Percentiles rank a stretch among this genome's conserved stretches.
Conservation (phyloP, 371 early-diverging fungal genomes). For the Chytridiales sp. region DNA sequence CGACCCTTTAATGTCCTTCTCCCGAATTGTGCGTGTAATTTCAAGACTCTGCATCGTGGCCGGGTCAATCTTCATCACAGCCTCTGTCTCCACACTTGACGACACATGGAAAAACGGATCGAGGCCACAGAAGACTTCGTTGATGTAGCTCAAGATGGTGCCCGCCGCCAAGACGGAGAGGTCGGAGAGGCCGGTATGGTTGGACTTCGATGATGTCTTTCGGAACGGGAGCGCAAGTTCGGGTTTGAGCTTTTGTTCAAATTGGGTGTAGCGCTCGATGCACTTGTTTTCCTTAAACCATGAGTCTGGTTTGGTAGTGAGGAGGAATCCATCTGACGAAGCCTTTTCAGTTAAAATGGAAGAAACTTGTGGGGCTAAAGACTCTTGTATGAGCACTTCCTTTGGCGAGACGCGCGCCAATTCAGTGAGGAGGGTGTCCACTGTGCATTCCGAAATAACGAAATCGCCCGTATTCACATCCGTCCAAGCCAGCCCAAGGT, state of each 20-base stretch:
- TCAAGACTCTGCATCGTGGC: slow-evolving; percentile 54
- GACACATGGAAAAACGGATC: slow-evolving; percentile 20
- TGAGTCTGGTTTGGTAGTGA: background rate
- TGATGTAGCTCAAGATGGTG: slow-evolving; percentile 49
- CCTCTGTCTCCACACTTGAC: slow-evolving; percentile 10
- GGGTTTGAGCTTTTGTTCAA: too few species aligned
- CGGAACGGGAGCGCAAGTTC: too few species aligned
- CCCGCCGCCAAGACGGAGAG: slow-evolving; percentile 34
- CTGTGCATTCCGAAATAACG: slow-evolving; percentile 57
- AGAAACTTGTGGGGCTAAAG: too few species aligned
- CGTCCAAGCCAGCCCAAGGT: slow-evolving; percentile 81
- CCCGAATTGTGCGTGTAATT: slow-evolving; percentile 40
- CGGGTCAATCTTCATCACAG: slow-evolving; percentile 49
- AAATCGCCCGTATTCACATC: slow-evolving; percentile 93
- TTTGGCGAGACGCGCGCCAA: slow-evolving; percentile 80
- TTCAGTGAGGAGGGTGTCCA: slow-evolving; percentile 59
- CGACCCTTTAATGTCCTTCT: slow-evolving; percentile 51
- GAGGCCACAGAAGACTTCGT: slow-evolving; percentile 43
- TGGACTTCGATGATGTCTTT: too few species aligned
- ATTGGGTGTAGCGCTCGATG: too few species aligned
- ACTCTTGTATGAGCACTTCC: too few species aligned
- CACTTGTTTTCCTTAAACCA: background rate
- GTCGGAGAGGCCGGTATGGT: too few species aligned
- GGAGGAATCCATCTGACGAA: too few species aligned
- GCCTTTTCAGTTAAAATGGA: too few species aligned